Evolutionary conservation across 768 basidiomycete species (phyloP), one percentile per base, ranked within the genome.

Genomic region (Podaxis sp.): DNA sequence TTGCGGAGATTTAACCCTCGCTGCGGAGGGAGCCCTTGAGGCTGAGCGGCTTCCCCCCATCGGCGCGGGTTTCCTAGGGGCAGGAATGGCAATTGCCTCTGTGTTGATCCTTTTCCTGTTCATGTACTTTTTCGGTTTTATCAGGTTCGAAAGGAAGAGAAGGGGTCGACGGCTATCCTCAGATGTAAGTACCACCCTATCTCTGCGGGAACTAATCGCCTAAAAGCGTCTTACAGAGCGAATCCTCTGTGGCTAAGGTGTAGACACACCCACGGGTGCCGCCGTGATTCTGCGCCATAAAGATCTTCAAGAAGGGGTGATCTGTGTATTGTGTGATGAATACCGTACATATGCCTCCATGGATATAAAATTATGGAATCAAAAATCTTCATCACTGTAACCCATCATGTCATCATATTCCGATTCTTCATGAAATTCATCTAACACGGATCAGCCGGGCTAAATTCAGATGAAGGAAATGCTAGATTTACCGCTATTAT

Each of bases 51-150:
- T 69, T 19, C 76, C 78, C 52, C 73, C 78, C 0, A 79, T 87
- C 7, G 88, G 85, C 6, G 87, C 88, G n/a, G 88, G 88, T 1
- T 85, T 87, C 74, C 75, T 89, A 13, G 88, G 87, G 30, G 87
- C 88, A 3, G 84, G 84, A 12, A 68, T 87, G 63, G 80, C 80
- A 12, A 67, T 85, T 42, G 80, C 73, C 4, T 76, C 84, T 11
- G 72, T 72, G 46, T 66, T 80, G 36, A 64, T 75, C 12, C 72
- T 80, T 65, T 66, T 83, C 17, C 74, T 68, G 2, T 63, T 76
- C 15, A 68, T 86, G 38, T 70, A 69, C 15, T 79, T 81, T 69
- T 54, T 81, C 52, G 83, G 86, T 0, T 58, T 78, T 30, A 44
- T 81, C 48, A 69, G 67, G 19, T 52, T 76, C 19, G 74, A 74